phyloP scores from a whole-genome alignment of 768 basidiomycete species.

The Suillus brevipes region DNA sequence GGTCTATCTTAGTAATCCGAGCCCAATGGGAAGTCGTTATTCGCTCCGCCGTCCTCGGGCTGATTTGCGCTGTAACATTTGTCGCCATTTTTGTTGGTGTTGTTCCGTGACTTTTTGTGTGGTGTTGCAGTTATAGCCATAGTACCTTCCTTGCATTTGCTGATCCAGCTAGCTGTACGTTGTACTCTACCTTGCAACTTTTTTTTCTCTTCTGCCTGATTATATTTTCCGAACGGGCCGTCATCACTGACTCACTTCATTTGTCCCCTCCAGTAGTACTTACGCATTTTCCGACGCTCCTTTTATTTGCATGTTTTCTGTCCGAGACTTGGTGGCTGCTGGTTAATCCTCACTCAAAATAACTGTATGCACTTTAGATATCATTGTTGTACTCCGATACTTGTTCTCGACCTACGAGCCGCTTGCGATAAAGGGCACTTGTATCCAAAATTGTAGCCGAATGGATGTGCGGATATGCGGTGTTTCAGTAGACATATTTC shows the following conservation, averaged over 20 bases:
- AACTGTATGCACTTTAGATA: background rate
- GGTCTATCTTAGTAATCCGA: slow-evolving; percentile 56
- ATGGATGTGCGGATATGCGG: background rate
- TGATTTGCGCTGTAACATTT: slow-evolving; percentile 36
- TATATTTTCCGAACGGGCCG: background rate
- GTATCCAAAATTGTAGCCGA: background rate
- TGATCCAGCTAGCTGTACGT: background rate
- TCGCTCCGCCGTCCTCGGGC: slow-evolving; percentile 51
- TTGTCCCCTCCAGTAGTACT: background rate
- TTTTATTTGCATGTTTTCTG: background rate
- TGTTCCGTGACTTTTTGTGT: slow-evolving; percentile 19
- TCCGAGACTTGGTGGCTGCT: background rate
- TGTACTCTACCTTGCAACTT: background rate
- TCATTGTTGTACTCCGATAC: background rate
- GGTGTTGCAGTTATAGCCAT: slow-evolving; percentile 3
- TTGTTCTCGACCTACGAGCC: background rate
- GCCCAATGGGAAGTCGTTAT: slow-evolving; percentile 86
- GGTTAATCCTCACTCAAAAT: background rate
- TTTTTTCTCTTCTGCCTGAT: background rate
- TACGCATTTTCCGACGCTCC: background rate
- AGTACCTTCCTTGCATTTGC: background rate
- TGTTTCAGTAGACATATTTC: background rate
- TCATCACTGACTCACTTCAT: background rate
- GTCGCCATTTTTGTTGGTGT: slow-evolving; percentile 35
- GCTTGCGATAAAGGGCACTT: background rate